Base-by-base conservation (phyloP, 1,139 yeast species). In the Yamadazyma spencermartinsiae region DNA sequence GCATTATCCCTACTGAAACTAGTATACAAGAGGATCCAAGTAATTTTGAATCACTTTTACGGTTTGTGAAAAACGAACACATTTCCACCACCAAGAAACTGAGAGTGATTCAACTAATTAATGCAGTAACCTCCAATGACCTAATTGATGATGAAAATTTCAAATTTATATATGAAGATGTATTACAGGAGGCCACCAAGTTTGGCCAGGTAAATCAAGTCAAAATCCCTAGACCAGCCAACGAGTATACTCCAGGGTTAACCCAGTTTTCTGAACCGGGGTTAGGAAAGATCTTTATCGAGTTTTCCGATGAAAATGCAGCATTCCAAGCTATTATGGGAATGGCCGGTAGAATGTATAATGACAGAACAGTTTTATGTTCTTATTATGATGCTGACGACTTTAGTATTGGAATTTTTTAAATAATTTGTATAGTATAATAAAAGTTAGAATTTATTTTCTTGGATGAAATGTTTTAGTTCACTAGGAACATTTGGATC, bases 261-360 rank as follows among this genome's bases (percentile, higher is more conserved):
- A 60, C 63, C 46, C 71, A 79, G 56, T 60, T 73, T 50, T 53
- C 64, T 14, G 68, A 69, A 28, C 76, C 80, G 1, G 88, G 87
- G 3, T 74, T 83, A 29, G 96, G 96, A 0, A 82, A 79, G 49
- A 72, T 86, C 0, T 88, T 72, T 55, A 77, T 86, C 28, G 81
- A 83, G 57, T 88, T 83, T 58, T 72, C 68, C 2, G 66, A 68
- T 13, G 63, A 68, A 4, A 73, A 72, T 2, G 61, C 64, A 6
- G 86, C 95, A 3, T 59, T 67, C 19, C 60, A 63, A 16, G 94
- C 94, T 1, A 69, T 82, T 36, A 58, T 72, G 54, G 76, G 72
- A n/a, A 52, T 87, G 17, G 79, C 86, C 4, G 96, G 96, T 1
- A 62, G 83, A 34, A 64, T 63, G 45, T 89, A 82, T 54, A 76